Evolutionary conservation across 2,329 filamentous ascomycete genomes (phyloP), one percentile per base, ranked within the genome.

Genomic region (Cladophialophora chaetospira): DNA sequence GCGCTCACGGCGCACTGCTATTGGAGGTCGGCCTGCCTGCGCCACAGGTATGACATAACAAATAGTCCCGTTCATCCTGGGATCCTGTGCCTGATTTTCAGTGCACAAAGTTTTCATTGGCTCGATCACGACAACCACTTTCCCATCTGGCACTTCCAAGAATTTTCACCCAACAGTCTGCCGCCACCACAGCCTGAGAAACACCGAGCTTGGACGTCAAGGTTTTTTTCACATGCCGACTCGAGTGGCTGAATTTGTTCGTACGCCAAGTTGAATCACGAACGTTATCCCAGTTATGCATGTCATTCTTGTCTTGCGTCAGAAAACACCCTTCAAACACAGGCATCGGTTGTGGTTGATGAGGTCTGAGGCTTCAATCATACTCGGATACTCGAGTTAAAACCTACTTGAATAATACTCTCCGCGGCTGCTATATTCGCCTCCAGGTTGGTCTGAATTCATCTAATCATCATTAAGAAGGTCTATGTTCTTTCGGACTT

Each of bases 381-480:
- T n/a, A n/a, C n/a, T n/a, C n/a, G n/a, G n/a, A n/a, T n/a, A n/a
- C n/a, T n/a, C n/a, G n/a, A n/a, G n/a, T n/a, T n/a, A n/a, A n/a
- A n/a, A n/a, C n/a, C n/a, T n/a, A n/a, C n/a, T n/a, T n/a, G n/a
- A n/a, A n/a, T n/a, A n/a, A n/a, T n/a, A n/a, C n/a, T n/a, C n/a
- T n/a, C n/a, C n/a, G n/a, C n/a, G n/a, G n/a, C n/a, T n/a, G n/a
- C n/a, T n/a, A 19, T n/a, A 9, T 38, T 19, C 21, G 35, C 21
- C 35, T 38, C 21, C 19, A 28, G 6, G 25, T 28, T 38, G 29
- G 31, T 35, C 31, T 48, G 45, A 31, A 52, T 38, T 61, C 55
- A 55, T 60, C 42, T 55, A 57, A 29, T 57, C 51, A 58, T 57
- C 47, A 58, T 60, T 53, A 53, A 21, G 42, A n/a, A 55, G 35